A percentile compares a stretch with the other conserved stretches of the same genome.
Evolutionary conservation across 169 alveolate species (phyloP).

Genomic region (Amoebophrya sp.): DNA sequence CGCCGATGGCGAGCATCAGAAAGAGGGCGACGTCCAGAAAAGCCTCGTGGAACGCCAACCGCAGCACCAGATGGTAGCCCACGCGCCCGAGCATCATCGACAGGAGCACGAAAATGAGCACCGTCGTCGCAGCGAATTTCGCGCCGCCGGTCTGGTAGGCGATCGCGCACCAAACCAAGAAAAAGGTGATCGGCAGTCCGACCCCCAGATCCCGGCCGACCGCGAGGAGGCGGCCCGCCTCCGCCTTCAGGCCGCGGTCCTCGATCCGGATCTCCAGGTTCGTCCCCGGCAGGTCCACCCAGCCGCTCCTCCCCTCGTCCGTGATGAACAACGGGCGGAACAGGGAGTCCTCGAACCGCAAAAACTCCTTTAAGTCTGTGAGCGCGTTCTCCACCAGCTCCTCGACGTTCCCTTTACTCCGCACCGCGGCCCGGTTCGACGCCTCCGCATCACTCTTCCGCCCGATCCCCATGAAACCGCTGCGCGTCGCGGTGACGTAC

Average conservation of each 20-base stretch:
- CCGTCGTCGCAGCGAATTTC: background rate
- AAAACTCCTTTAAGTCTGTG: background rate
- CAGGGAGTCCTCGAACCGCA: background rate
- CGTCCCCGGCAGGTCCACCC: background rate
- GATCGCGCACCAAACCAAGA: background rate
- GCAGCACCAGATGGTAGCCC: background rate
- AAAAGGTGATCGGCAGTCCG: background rate
- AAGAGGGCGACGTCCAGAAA: background rate
- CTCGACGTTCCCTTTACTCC: background rate
- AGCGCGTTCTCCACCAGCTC: background rate
- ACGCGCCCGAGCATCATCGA: background rate
- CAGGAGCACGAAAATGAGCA: background rate
- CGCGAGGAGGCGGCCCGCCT: background rate
- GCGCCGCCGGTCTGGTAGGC: background rate
- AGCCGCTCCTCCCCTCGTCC: background rate
- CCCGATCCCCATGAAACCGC: background rate
- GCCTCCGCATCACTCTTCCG: background rate
- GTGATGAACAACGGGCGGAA: background rate
- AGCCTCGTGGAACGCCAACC: background rate
- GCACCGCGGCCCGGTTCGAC: no score
- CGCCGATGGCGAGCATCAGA: background rate
- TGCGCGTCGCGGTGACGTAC: background rate
- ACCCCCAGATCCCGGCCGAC: background rate
- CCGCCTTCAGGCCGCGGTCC: background rate
- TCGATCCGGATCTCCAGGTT: background rate